These are phyloP conservation scores for Eucalyptus brandiana DNA, from an alignment of 345 rosid genomes.

Conservation along the genomic window DNA sequence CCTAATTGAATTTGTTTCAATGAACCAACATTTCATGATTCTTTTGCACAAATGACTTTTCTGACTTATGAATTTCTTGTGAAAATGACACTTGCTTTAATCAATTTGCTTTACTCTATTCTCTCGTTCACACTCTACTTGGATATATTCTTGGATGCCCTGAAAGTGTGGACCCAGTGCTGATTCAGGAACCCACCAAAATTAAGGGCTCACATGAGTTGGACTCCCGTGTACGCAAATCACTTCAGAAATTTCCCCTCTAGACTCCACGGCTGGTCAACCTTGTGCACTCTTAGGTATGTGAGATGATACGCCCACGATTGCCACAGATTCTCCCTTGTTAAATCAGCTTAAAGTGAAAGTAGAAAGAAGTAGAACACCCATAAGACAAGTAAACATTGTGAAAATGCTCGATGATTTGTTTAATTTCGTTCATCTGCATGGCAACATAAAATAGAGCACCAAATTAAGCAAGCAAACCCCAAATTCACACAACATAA, in stretches of 20 bases:
- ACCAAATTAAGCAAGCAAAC: neutral
- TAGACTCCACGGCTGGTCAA: neutral
- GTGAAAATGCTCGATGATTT: neutral
- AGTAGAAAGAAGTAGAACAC: neutral
- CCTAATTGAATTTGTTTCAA: neutral
- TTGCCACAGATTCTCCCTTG: neutral
- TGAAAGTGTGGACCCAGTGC: neutral
- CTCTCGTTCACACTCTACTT: neutral
- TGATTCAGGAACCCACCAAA: rapidly evolving
- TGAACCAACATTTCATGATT: neutral
- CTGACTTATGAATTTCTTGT: neutral
- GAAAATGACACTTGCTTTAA: neutral
- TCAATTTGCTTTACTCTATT: neutral
- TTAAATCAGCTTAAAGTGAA: neutral
- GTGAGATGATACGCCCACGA: neutral
- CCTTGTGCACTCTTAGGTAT: neutral
- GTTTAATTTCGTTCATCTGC: neutral
- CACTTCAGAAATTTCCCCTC: neutral
- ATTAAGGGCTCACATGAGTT: neutral
- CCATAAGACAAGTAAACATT: neutral
- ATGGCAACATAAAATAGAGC: neutral
- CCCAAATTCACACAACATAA: neutral
- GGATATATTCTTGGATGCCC: neutral
- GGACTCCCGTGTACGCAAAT: neutral
- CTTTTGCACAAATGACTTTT: neutral